phyloP scores from a whole-genome alignment of 805 yeast species.

The Candida vaughaniae region DNA sequence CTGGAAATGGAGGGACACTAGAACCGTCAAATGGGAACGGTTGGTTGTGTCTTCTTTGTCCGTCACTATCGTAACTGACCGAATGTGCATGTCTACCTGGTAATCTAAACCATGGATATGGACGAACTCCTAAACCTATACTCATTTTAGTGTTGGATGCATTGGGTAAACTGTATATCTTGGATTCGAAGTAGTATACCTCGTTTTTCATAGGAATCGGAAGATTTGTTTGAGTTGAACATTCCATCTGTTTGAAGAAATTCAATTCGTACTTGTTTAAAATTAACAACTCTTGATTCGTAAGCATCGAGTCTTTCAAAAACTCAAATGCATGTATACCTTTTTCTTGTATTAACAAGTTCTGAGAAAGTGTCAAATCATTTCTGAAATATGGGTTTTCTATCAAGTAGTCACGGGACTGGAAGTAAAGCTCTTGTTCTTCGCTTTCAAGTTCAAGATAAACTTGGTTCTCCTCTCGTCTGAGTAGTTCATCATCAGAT shows the following conservation, averaged over 20 bases:
- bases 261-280: slow-evolving; percentile 63
- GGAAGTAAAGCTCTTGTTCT: slow-evolving; percentile 69
- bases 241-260: slow-evolving; percentile 57
- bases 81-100: slow-evolving; percentile 92
- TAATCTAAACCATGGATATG: slow-evolving; percentile 89
- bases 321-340: slow-evolving; percentile 93
- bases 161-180: slow-evolving; percentile 68
- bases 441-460: slow-evolving; percentile 61
- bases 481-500: slow-evolving; percentile 54
- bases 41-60: slow-evolving; percentile 74
- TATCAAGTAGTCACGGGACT: slow-evolving; percentile 51
- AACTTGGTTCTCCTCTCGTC: slow-evolving; percentile 58
- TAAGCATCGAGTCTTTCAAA: slow-evolving; percentile 52
- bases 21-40: slow-evolving; percentile 68
- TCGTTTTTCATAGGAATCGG: slow-evolving; percentile 83
- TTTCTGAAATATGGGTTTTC: slow-evolving; percentile 39
- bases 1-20: slow-evolving; percentile 55
- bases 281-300: slow-evolving; percentile 57
- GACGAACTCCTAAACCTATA: slow-evolving; percentile 79
- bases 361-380: slow-evolving; percentile 55
- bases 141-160: slow-evolving; percentile 59
- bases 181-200: slow-evolving; percentile 86
- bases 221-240: slow-evolving; percentile 73
- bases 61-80: slow-evolving; percentile 83
- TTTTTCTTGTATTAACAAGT: slow-evolving; percentile 73